Evolutionary conservation across 306 rosid genomes (phyloP), one percentile per base, ranked within the genome.

Genomic region (Crataegus laevigata): DNA sequence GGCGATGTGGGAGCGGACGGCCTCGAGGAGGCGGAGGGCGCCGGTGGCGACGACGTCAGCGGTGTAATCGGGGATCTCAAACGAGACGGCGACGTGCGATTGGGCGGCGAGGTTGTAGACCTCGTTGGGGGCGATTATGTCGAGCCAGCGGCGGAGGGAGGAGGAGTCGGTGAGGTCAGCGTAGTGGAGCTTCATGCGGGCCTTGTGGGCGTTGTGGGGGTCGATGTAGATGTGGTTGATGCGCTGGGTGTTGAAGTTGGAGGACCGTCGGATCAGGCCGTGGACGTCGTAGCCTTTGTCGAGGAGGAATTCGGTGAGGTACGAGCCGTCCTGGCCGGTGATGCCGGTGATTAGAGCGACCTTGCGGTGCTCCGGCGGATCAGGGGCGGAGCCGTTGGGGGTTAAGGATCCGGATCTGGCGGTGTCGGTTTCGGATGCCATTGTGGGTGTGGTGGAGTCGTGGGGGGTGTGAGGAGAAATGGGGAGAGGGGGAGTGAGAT

Each of bases 11-110:
- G 96, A 90, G 11, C 97, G 91, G 32, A 96, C 97, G 15, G 98
- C 97, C 83, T 96, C 99, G 6, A 96, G 86, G 70, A 96, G 87
- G 21, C 99, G 96, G 73, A 92, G 91, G 18, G 97, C 90, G 2
- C 99, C 99, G 10, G 99, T 90, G 85, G 99, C 97, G 17, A 96
- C 98, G 0, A 96, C 99, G 58, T 96, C 98, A 9, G 99, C 98
- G 3, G 99, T 96, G 81, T 92, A 96, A 73, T 96, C 99, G 0
- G 99, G 99, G 90, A 92, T 92, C 90, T 96, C 98, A 80, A 96
- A 96, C 10, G 98, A 96, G 51, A 96, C 99, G 3, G 98, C 99
- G 25, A 96, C 99, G 75, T 96, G 99, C 3, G 99, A 96, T 78
- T 96, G 98, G 34, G 99, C 98, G 15, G 99, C 98, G 79, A 96